phyloP scores from a whole-genome alignment of 208 protist species.

The Trypanosoma caninum region DNA sequence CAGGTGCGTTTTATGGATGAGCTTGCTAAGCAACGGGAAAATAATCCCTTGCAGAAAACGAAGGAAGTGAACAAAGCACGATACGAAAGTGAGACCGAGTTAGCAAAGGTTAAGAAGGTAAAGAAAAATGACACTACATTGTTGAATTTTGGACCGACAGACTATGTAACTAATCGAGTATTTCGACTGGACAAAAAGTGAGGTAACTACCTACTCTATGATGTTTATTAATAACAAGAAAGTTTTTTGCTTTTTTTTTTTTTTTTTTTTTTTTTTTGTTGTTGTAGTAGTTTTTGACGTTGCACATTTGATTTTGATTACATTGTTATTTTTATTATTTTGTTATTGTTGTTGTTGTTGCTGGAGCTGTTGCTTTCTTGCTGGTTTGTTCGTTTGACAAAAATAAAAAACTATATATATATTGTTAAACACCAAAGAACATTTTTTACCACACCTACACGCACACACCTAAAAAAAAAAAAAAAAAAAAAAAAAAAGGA shows the following conservation, averaged over 20 bases:
- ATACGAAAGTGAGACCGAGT: slow-evolving; percentile 19
- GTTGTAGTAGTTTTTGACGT: slow-evolving; percentile 3
- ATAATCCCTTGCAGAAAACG: not conserved
- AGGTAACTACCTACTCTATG: not conserved
- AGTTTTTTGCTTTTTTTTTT: not conserved
- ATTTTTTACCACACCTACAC: no score
- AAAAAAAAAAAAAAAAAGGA: not conserved
- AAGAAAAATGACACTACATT: not conserved
- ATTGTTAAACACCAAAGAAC: no score
- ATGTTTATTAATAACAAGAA: not conserved
- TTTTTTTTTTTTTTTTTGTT: slow-evolving; percentile 8
- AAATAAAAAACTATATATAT: no score
- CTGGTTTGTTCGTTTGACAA: no score
- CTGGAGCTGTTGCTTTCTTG: not conserved
- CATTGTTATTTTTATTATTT: slow-evolving; percentile 30
- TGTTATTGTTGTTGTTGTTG: not conserved
- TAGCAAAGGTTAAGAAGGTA: slow-evolving; percentile 12
- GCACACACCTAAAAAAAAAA: not conserved
- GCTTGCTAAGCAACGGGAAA: slow-evolving; percentile 11
- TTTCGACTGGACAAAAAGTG: slow-evolving; percentile 9
- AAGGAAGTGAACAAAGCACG: not conserved
- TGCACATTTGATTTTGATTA: slow-evolving; percentile 1
- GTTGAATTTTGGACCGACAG: slow-evolving; percentile 19
- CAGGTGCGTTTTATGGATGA: slow-evolving; percentile 80
- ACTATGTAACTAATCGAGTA: slow-evolving; percentile 21